phyloP scores from a whole-genome alignment of 495 filamentous ascomycete genomes.

The Rhypophila decipiens region DNA sequence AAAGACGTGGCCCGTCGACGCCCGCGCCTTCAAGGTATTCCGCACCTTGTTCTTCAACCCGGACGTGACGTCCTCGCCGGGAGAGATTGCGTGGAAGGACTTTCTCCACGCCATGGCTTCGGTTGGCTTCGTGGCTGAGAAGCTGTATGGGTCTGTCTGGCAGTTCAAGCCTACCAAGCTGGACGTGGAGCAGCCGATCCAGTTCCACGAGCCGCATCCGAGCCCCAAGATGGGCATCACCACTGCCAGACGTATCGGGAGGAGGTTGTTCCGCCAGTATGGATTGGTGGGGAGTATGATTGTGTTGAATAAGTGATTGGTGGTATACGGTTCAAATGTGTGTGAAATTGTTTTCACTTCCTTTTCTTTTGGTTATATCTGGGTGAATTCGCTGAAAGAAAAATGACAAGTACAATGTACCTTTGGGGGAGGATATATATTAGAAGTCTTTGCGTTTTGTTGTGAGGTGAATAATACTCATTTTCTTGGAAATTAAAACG shows the following conservation, averaged over 20 bases:
- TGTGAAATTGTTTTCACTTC: no score
- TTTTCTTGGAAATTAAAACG: no score
- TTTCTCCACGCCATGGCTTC: slow-evolving; percentile 47
- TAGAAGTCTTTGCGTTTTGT: no score
- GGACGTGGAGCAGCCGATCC: slow-evolving; percentile 33
- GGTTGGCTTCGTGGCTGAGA: slow-evolving; percentile 39
- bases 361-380: no score
- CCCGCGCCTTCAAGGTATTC: slow-evolving; percentile 29
- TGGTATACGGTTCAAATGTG: no score
- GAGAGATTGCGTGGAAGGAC: slow-evolving; percentile 46
- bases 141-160: slow-evolving; percentile 51
- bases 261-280: slow-evolving; percentile 11
- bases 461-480: no score
- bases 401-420: no score
- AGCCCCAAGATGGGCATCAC: slow-evolving; percentile 35
- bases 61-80: slow-evolving; percentile 9
- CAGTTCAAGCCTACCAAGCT: slow-evolving; percentile 35
- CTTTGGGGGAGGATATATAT: no score
- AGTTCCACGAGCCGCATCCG: slow-evolving; percentile 47
- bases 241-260: slow-evolving; percentile 10
- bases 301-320: no score
- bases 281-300: slow-evolving; percentile 15
- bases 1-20: slow-evolving; percentile 29
- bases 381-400: no score
- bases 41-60: slow-evolving; percentile 19